phyloP scores from a whole-genome alignment of 345 rosid genomes.

The Mercurialis annua region DNA sequence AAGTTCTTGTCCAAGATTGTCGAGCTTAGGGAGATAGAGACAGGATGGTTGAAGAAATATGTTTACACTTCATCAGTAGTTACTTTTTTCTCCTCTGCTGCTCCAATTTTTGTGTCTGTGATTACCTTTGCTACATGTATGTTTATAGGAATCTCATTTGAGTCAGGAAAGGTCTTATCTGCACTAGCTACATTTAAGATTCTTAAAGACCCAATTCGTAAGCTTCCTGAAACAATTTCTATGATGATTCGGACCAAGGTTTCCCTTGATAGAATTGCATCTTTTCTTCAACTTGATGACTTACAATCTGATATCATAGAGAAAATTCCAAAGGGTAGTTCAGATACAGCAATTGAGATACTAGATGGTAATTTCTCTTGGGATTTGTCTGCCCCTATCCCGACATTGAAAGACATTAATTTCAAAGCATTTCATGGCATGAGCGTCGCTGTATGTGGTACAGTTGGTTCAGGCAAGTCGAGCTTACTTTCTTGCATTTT shows the following conservation, averaged over 20 bases:
- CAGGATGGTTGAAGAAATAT: conserved; percentile 13
- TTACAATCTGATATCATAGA: conserved; percentile 8
- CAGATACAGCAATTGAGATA: not conserved
- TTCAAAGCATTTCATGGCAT: not conserved
- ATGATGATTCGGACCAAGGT: conserved; percentile 31
- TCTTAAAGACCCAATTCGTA: conserved; percentile 28
- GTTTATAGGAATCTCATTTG: conserved; percentile 26
- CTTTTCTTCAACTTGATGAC: conserved; percentile 33
- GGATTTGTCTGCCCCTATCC: not conserved
- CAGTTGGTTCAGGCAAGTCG: conserved; percentile 3
- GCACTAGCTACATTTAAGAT: conserved; percentile 35
- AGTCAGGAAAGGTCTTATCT: conserved; percentile 34
- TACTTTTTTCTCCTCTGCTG: conserved; percentile 20
- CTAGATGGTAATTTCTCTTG: not conserved
- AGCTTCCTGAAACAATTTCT: conserved; percentile 31
- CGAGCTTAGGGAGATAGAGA: not conserved
- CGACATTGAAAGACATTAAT: not conserved
- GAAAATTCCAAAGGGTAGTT: not conserved
- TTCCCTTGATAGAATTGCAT: conserved; percentile 34
- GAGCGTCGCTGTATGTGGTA: not conserved
- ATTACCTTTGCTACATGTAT: conserved; percentile 33
- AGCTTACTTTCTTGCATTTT: not conserved
- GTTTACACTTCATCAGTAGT: conserved; percentile 19
- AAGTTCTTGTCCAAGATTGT: not conserved
- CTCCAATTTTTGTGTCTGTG: conserved; percentile 28